phyloP scores from a whole-genome alignment of 352 stramenopile genomes.

The Globisporangium irregulare region DNA sequence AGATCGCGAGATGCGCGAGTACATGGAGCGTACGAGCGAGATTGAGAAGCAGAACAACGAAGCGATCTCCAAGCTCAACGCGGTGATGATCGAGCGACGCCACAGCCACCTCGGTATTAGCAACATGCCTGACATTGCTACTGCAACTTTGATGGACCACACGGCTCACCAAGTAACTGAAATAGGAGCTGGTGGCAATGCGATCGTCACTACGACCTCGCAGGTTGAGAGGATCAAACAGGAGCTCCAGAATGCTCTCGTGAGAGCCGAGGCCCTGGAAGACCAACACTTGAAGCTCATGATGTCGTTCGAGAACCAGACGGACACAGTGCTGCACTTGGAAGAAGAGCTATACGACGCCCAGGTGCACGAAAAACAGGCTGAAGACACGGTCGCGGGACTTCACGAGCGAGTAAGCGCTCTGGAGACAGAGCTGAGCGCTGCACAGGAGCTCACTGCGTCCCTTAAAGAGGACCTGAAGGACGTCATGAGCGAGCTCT shows the following conservation, averaged over 20 bases:
- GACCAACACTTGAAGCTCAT: conserved; percentile 22
- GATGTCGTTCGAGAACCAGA: conserved; percentile 15
- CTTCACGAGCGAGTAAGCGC: conserved; percentile 8
- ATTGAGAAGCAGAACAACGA: conserved; percentile 19
- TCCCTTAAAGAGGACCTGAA: conserved; percentile 13
- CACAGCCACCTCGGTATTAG: not conserved
- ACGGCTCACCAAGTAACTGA: not conserved
- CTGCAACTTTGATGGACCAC: not conserved
- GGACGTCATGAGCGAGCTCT: conserved; percentile 19
- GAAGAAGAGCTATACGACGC: conserved; percentile 13
- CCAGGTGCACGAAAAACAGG: not conserved
- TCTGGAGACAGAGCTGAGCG: not conserved
- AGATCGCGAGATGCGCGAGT: conserved; percentile 14
- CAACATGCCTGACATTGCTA: not conserved
- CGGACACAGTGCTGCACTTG: conserved; percentile 9
- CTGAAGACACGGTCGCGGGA: conserved; percentile 6
- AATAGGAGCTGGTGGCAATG: not conserved
- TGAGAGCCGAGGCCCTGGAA: conserved; percentile 12
- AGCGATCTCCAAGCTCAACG: conserved; percentile 13
- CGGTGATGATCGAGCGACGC: conserved; percentile 7
- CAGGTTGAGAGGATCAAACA: conserved; percentile 2
- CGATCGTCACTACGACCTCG: not conserved
- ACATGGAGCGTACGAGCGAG: conserved; percentile 20
- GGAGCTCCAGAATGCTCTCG: conserved; percentile 14
- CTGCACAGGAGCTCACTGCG: not conserved